Conservation (phyloP, 2,329 filamentous ascomycete genomes). For the Aspergillus costaricaensis region DNA sequence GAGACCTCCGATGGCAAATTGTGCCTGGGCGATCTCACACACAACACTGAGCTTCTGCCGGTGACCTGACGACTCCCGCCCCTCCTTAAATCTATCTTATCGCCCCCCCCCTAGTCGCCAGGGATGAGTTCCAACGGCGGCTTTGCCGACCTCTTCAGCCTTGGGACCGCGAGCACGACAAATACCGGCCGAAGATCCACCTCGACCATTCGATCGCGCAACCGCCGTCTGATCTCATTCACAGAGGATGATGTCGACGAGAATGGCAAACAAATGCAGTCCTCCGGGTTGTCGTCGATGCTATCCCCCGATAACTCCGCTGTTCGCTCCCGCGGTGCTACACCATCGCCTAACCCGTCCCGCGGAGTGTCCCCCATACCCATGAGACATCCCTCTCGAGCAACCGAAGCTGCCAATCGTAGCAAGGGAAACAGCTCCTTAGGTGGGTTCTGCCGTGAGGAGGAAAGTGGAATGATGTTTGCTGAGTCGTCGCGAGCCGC, state of each 20-base stretch:
- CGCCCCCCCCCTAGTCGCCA: conserved; percentile 21
- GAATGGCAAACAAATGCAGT: conserved; percentile 24
- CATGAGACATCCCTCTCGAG: conserved; percentile 40
- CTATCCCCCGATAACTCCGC: conserved; percentile 35
- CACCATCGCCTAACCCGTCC: conserved; percentile 42
- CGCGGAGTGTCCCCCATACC: conserved; percentile 42
- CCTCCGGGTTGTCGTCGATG: conserved; percentile 31
- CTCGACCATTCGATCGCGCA: conserved; percentile 47
- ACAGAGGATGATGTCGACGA: conserved; percentile 40
- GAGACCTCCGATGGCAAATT: conserved; percentile 38
- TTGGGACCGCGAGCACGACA: conserved; percentile 35
- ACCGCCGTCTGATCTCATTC: conserved; percentile 46
- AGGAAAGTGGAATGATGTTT: conserved; percentile 26
- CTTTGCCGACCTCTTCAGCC: conserved; percentile 38
- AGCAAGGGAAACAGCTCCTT: conserved; percentile 27
- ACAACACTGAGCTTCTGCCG: conserved; percentile 21
- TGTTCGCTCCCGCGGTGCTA: conserved; percentile 43
- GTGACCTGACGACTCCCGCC: conserved; percentile 26
- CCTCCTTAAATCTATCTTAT: conserved; percentile 20
- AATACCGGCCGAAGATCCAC: conserved; percentile 34
- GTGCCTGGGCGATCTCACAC: conserved; percentile 34
- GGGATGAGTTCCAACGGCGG: conserved; percentile 47
- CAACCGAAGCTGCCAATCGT: conserved; percentile 28
- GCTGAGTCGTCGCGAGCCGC: conserved; percentile 30
- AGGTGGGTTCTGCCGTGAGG: conserved; percentile 26